These are phyloP conservation scores for Sarocladium strictum DNA, from an alignment of 2,329 filamentous ascomycete species.

Conservation along the genomic window DNA sequence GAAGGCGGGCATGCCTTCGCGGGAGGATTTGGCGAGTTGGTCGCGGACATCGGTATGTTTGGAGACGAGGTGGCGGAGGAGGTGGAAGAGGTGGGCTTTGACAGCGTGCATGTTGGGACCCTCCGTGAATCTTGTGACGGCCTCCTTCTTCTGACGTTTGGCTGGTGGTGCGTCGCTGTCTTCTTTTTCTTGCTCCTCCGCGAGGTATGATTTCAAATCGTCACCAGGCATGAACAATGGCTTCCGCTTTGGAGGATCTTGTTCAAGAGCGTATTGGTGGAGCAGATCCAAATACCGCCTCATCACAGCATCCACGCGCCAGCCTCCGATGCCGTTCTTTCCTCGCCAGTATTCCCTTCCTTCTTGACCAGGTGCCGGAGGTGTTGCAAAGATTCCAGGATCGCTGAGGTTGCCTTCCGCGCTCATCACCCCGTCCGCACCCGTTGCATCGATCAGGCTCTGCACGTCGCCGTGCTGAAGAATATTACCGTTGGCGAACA, in stretches of 20 bases:
- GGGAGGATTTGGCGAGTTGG: constrained; percentile 62
- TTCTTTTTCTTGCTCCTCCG: neutral
- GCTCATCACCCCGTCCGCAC: constrained; percentile 90
- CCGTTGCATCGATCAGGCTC: constrained; percentile 72
- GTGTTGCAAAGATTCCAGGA: constrained; percentile 73
- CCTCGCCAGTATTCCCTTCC: constrained; percentile 84
- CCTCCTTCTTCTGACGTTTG: constrained; percentile 42
- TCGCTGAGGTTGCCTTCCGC: constrained; percentile 94
- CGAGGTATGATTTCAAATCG: constrained; percentile 36
- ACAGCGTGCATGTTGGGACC: constrained; percentile 67
- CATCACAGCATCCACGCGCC: constrained; percentile 80
- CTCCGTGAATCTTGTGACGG: neutral
- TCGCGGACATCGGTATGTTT: constrained; percentile 80
- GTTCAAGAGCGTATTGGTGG: constrained; percentile 66
- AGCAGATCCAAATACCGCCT: constrained; percentile 88
- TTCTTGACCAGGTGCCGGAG: constrained; percentile 58
- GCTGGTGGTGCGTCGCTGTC: constrained; percentile 39
- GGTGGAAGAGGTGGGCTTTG: constrained; percentile 89
- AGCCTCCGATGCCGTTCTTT: constrained; percentile 72
- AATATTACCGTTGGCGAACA: constrained; percentile 96
- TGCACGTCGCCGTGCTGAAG: constrained; percentile 74
- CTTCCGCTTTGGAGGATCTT: constrained; percentile 57
- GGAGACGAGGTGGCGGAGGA: constrained; percentile 75
- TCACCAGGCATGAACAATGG: constrained; percentile 68
- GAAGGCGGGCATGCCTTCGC: constrained; percentile 68